Conservation (phyloP, 78 protist species). For the Dictyostelium intermedium region DNA sequence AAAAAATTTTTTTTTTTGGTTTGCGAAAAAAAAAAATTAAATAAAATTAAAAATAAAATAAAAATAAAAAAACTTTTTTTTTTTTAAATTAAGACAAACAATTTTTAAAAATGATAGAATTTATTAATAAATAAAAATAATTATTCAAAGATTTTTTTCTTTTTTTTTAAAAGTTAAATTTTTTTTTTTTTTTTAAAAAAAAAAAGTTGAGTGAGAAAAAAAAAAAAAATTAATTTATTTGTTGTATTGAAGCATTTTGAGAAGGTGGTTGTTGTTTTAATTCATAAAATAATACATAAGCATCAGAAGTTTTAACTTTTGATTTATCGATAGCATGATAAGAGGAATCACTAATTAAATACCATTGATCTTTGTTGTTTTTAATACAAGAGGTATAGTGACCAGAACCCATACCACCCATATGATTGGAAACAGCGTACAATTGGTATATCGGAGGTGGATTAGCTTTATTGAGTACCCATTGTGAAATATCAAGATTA, state of each 20-base stretch:
- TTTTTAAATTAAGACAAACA: no score
- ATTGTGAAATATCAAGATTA: conserved; percentile 55
- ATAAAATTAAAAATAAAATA: no score
- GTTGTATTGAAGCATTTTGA: not conserved
- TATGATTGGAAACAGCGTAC: conserved; percentile 89
- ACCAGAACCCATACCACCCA: conserved; percentile 92
- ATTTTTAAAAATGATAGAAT: no score
- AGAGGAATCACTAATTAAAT: conserved; percentile 81
- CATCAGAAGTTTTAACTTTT: conserved; percentile 65
- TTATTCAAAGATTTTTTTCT: no score
- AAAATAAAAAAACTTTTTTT: no score
- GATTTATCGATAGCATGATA: conserved; percentile 20
- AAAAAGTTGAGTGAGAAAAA: not conserved
- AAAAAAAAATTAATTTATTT: not conserved
- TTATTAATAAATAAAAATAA: no score
- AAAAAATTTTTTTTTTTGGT: not conserved
- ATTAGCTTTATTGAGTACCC: conserved; percentile 26
- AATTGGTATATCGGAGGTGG: conserved; percentile 84
- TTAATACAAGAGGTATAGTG: conserved; percentile 94
- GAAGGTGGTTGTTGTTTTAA: conserved; percentile 14
- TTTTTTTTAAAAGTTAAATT: no score
- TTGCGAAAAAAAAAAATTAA: not conserved
- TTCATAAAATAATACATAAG: conserved; percentile 86
- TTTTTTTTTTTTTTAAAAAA: not conserved
- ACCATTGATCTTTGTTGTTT: conserved; percentile 83